These are phyloP conservation scores for Ascochyta fabae DNA, from an alignment of 2,329 filamentous ascomycete genomes.

Conservation along the genomic window DNA sequence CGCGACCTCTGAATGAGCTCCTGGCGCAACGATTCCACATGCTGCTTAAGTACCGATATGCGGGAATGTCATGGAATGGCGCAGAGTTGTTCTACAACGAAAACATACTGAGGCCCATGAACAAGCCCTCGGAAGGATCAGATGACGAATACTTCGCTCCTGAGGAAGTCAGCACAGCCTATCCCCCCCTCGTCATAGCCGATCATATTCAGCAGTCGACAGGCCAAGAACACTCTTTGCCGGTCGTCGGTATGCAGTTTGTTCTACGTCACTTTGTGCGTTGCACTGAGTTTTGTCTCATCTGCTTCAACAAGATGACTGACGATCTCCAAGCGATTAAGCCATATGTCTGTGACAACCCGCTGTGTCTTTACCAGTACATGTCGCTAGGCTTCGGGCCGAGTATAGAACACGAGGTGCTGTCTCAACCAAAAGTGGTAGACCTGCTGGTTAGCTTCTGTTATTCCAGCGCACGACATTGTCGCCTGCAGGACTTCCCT, in stretches of 20 bases:
- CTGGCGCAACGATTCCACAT: conserved; percentile 69
- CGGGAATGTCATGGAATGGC: conserved; percentile 68
- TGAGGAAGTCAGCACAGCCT: conserved; percentile 40
- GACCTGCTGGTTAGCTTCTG: conserved; percentile 86
- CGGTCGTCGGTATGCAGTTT: conserved; percentile 73
- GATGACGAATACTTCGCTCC: conserved; percentile 50
- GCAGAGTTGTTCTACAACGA: conserved; percentile 67
- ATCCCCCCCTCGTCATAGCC: conserved; percentile 55
- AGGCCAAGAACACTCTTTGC: conserved; percentile 57
- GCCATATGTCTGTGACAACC: conserved; percentile 75
- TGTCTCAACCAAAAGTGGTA: conserved; percentile 79
- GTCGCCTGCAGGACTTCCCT: conserved; percentile 61
- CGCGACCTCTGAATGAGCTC: conserved; percentile 71
- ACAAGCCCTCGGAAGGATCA: conserved; percentile 36
- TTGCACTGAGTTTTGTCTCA: conserved; percentile 86
- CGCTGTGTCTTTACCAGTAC: conserved; percentile 86
- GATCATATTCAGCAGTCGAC: conserved; percentile 57
- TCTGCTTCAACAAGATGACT: conserved; percentile 75
- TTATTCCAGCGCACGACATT: conserved; percentile 62
- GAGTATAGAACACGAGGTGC: conserved; percentile 83
- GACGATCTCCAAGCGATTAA: conserved; percentile 73
- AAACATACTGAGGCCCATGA: conserved; percentile 44
- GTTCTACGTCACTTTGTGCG: conserved; percentile 76
- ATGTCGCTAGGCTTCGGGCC: conserved; percentile 85
- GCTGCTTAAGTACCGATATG: conserved; percentile 66